Base-by-base conservation (phyloP, 768 basidiomycete genomes). In the Boletus insuetus region DNA sequence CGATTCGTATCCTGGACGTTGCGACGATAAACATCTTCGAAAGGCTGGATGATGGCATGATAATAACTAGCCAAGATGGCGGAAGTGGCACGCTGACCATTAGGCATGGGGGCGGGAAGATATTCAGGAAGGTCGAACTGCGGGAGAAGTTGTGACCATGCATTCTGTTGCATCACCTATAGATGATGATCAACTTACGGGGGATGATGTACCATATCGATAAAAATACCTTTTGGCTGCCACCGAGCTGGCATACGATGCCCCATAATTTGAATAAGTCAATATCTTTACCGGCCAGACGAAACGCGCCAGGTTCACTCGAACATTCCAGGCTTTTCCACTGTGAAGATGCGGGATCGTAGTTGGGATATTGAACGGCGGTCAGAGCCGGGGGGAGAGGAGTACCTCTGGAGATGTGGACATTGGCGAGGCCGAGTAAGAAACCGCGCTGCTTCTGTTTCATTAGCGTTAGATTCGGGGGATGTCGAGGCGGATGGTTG, bases 341-440 rank as follows among this genome's bases (percentile, higher is more conserved):
- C 20, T 73, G 78, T 1, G 89, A 84, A 41, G 73, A 78, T 43
- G 67, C 69, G 26, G 81, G 84, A 68, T 93, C 89, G 59, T 83
- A 92, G 49, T 73, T 75, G 5, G 80, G 74, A 48, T 78, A 77
- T 17, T 79, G 75, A 46, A 83, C 63, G 44, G 87, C 86, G 11
- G 86, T 90, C 56, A 92, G 75, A 17, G 79, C 69, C n/a, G 88
- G 87, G 3, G 91, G 91, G 4, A 93, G 76, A 47, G 90, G 89
- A n/a, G 70, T 77, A 35, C 77, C 77, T 43, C 81, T 79, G 55
- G 75, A 75, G 48, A 73, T 64, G 79, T 88, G 86, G 52, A 86
- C 62, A 46, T 71, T 79, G 51, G 84, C 83, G 38, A 93, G 80
- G 48, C 80, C 77, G 41, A 66, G 60, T 53, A 89, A 75, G 72